Conservation (phyloP, 2,329 filamentous ascomycete species). For the Cladosporium sp. region DNA sequence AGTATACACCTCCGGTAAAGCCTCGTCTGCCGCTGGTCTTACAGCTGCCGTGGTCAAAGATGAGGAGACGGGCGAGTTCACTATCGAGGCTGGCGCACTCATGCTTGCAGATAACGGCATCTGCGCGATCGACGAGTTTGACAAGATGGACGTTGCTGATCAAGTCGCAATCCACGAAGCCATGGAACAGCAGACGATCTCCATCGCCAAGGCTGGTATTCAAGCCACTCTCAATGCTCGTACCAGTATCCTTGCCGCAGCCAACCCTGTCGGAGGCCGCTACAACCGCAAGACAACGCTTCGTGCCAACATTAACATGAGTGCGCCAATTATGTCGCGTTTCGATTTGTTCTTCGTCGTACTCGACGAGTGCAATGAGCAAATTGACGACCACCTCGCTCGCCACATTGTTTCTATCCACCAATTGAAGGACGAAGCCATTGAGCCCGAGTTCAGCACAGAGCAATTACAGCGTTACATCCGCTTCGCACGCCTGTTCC, state of each 20-base stretch:
- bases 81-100: conserved; percentile 93
- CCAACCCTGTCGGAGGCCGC: conserved; percentile 92
- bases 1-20: conserved; percentile 96
- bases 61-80: conserved; percentile 97
- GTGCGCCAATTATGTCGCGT: conserved; percentile 96
- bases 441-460: conserved; percentile 89
- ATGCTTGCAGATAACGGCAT: conserved; percentile 97
- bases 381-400: conserved; percentile 83
- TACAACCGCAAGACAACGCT: conserved; percentile 96
- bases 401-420: conserved; percentile 94
- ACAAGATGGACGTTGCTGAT: conserved; percentile 98
- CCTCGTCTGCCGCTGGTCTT: conserved; percentile 93
- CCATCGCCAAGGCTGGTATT: conserved; percentile 96
- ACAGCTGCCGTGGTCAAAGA: conserved; percentile 97
- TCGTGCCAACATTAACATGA: conserved; percentile 96
- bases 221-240: conserved; percentile 95
- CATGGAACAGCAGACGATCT: conserved; percentile 99
- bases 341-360: conserved; percentile 99
- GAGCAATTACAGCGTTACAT: conserved; percentile 97
- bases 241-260: conserved; percentile 90
- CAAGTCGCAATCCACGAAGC: conserved; percentile 99
- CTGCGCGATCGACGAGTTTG: conserved; percentile 97
- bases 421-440: conserved; percentile 84
- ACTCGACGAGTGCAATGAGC: conserved; percentile 92
- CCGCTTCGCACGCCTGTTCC: conserved; percentile 90